phyloP scores from a whole-genome alignment of 352 stramenopile species.

The Phytophthora pistaciae region DNA sequence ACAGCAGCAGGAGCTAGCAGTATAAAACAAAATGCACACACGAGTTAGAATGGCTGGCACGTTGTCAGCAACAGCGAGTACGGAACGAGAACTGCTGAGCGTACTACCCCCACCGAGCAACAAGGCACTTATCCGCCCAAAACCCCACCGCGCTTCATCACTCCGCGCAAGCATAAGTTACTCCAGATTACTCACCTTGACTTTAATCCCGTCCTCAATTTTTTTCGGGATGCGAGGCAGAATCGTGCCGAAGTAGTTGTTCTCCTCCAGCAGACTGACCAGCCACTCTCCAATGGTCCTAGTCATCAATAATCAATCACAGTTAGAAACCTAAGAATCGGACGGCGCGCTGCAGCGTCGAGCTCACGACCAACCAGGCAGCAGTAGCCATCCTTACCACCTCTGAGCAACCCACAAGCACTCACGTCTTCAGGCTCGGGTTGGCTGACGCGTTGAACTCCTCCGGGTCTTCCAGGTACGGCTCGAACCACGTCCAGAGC shows the following conservation, averaged over 20 bases:
- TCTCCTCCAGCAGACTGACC: constrained; percentile 90
- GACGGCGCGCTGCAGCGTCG: constrained; percentile 32
- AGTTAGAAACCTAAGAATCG: constrained; percentile 11
- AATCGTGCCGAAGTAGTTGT: constrained; percentile 98
- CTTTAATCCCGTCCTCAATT: constrained; percentile 97
- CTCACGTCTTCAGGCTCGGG: constrained; percentile 80
- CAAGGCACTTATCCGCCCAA: constrained; percentile 21
- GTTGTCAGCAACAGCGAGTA: neutral
- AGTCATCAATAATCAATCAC: constrained; percentile 7
- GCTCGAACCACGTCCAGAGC: constrained; percentile 96
- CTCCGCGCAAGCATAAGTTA: neutral
- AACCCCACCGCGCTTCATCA: neutral
- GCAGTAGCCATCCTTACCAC: constrained; percentile 45
- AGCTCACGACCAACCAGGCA: constrained; percentile 19
- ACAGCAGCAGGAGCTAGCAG: constrained; percentile 79
- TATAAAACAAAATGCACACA: neutral
- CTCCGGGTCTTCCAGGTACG: constrained; percentile 97
- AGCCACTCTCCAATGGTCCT: constrained; percentile 96
- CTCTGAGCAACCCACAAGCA: constrained; percentile 7
- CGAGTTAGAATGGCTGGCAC: neutral
- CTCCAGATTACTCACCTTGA: constrained; percentile 68
- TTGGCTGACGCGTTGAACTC: constrained; percentile 91
- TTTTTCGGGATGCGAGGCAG: constrained; percentile 96
- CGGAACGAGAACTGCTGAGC: constrained; percentile 8
- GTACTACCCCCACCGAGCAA: constrained; percentile 33